Evolutionary conservation across 371 early-diverging fungal species (phyloP).

Genomic region (Chytridiales sp.): DNA sequence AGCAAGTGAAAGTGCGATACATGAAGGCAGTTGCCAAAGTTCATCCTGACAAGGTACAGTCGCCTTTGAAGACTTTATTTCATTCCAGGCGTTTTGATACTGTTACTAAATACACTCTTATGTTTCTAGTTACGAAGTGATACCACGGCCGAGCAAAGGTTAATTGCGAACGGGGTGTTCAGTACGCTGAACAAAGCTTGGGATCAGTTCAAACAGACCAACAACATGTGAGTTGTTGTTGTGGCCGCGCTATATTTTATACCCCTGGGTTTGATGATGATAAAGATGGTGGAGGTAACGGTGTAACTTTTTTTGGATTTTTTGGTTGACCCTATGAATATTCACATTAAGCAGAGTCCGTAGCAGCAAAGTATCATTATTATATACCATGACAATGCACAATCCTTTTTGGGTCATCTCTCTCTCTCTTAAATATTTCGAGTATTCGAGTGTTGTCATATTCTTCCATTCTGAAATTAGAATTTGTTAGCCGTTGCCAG

Average conservation of each 20-base stretch:
- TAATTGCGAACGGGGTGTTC: slow-evolving; percentile 89
- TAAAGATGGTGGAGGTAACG: too few relatives aligned
- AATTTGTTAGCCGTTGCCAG: not conserved
- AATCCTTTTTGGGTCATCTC: not conserved
- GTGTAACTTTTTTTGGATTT: too few relatives aligned
- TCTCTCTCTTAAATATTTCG: slow-evolving; percentile 9
- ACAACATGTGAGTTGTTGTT: slow-evolving; percentile 46
- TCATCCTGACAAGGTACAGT: slow-evolving; percentile 91
- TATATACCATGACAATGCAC: too few relatives aligned
- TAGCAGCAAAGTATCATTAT: too few relatives aligned
- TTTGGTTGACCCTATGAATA: too few relatives aligned
- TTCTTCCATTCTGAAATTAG: slow-evolving; percentile 22
- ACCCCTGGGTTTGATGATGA: too few relatives aligned
- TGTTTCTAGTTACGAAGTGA: slow-evolving; percentile 33
- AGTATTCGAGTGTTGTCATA: slow-evolving; percentile 41
- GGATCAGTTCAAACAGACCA: slow-evolving; percentile 82
- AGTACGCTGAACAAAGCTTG: slow-evolving; percentile 89
- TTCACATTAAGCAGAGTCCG: too few relatives aligned
- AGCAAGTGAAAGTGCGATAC: slow-evolving; percentile 86
- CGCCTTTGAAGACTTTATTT: not conserved
- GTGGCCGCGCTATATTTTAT: too few relatives aligned
- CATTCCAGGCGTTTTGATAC: not conserved
- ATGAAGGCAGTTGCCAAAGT: slow-evolving; percentile 90
- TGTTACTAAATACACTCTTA: not conserved
- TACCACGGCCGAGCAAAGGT: slow-evolving; percentile 72